phyloP scores from a whole-genome alignment of 1,284 basidiomycete species.

The Ceratobasidium theobromae region DNA sequence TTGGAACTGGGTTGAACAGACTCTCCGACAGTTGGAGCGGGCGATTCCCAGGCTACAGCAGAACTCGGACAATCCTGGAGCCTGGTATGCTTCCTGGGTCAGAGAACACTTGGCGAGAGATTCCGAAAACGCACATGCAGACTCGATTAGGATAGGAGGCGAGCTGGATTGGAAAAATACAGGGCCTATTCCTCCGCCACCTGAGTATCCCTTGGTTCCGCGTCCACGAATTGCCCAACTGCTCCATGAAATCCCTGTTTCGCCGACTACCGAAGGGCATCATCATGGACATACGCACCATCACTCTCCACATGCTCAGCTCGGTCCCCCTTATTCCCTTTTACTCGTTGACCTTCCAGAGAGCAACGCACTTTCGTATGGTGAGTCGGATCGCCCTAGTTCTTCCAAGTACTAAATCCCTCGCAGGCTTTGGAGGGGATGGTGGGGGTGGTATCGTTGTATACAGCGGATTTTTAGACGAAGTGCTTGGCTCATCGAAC shows the following conservation, averaged over 20 bases:
- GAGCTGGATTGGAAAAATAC: constrained; percentile 41
- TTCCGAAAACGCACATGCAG: neutral
- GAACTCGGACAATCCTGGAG: constrained; percentile 51
- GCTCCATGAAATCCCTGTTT: constrained; percentile 36
- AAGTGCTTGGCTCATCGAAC: constrained; percentile 59
- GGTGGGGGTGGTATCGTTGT: constrained; percentile 88
- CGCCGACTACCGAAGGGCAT: constrained; percentile 5
- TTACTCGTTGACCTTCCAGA: constrained; percentile 80
- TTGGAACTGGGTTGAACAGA: constrained; percentile 75
- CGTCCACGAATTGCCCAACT: constrained; percentile 66
- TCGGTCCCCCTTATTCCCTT: constrained; percentile 84
- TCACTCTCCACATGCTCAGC: constrained; percentile 55
- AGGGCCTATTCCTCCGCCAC: constrained; percentile 63
- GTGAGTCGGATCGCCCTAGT: neutral
- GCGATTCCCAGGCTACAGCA: constrained; percentile 64
- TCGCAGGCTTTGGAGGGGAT: constrained; percentile 73
- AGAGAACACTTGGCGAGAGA: no score
- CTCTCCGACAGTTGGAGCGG: constrained; percentile 69
- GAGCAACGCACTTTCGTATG: constrained; percentile 86
- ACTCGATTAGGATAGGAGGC: neutral
- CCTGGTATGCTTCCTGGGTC: constrained; percentile 21
- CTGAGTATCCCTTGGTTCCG: constrained; percentile 66
- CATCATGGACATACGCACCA: constrained; percentile 41
- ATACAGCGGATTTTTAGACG: constrained; percentile 83
- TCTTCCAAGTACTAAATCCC: neutral